Evolutionary conservation across 2,329 filamentous ascomycete genomes (phyloP), one percentile per base, ranked within the genome.

Genomic region (Exophiala lecanii-corni): DNA sequence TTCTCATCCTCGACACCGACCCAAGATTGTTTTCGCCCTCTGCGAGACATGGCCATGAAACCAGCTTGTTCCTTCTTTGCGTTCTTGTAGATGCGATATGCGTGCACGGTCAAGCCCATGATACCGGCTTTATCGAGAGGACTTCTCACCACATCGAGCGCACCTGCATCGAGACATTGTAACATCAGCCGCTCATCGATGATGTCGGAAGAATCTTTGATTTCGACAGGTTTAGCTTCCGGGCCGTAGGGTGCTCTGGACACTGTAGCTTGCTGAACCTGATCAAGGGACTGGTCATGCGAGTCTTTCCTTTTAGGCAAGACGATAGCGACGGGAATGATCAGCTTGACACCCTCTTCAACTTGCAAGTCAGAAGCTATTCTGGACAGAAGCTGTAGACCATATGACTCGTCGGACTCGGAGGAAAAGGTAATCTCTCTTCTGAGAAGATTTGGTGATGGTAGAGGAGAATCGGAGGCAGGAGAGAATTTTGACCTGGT

Each of bases 11-110:
- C 79, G 9, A 94, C 76, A 18, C 89, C 89, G 31, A 95, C 88
- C 89, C 89, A 95, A 0, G 89, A 95, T 40, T 88, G 79, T 64
- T 94, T 94, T 42, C 89, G 78, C 33, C 82, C 81, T 54, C 83
- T 81, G 58, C 83, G 84, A 46, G 84, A 72, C 41, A 48, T 47
- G 23, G 85, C 83, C 43, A 89, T 61, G 49, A 89, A 75, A 13
- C 81, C 78, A 46, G 83, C 76, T 59, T 88, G 82, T 57, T 89
- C 84, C 57, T 78, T 81, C 23, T 78, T 73, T 16, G 85, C 83
- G 56, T 89, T 81, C 62, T 86, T 86, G 59, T 86, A 84, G 35
- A 84, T 81, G 56, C 84, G 82, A 67, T 94, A 94, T 33, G 86
- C 88, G 61, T 91, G 88, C 12, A 92, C 80, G 48, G 86, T 82